Base-by-base conservation (phyloP, 225 moss, liverwort and hornwort genomes). In the Marchantia paleacea region DNA sequence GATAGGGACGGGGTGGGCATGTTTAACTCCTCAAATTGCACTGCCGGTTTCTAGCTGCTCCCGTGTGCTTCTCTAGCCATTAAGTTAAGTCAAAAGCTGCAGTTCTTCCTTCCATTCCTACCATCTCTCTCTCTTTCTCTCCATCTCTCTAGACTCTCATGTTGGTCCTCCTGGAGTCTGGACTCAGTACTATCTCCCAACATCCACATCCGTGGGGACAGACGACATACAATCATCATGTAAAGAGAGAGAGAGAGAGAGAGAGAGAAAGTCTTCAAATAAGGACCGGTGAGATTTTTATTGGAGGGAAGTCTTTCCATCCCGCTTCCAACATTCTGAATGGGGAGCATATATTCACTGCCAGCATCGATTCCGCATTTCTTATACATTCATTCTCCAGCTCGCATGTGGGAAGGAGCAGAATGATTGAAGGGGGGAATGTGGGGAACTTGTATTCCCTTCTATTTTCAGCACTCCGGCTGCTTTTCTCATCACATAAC, bases 331-430 rank as follows among this genome's bases (percentile, higher is more conserved):
- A 67, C 28, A 67, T 67, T 67, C 67, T 30, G 9, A 67, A 22
- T 61, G n/a, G n/a, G 26, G 28, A 67, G 26, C 67, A 30, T 26
- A 30, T 26, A 29, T 67, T 26, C 67, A 26, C 63, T 63, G 63
- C 22, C 63, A 63, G 63, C 20, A 55, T 18, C 61, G 7, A 19
- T 61, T 22, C 61, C 61, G 61, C 18, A 11, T 67, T 26, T 57
- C 57, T 57, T 57, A 57, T 57, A 57, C 57, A 57, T 57, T 67
- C 67, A 67, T 67, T 67, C 67, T 67, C 14, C 67, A 67, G 67
- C 28, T 26, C 67, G 29, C 67, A 67, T 67, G 67, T 67, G 67
- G 28, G 67, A 29, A 67, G n/a, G 25, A 29, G 67, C 26, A 67
- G 67, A 67, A 67, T 67, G 67, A 67, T 67, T 63, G 24, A 63